A percentile compares a stretch with the other conserved stretches of the same genome.
phyloP scores from a whole-genome alignment of 768 basidiomycete species.

The Russula brevipes region DNA sequence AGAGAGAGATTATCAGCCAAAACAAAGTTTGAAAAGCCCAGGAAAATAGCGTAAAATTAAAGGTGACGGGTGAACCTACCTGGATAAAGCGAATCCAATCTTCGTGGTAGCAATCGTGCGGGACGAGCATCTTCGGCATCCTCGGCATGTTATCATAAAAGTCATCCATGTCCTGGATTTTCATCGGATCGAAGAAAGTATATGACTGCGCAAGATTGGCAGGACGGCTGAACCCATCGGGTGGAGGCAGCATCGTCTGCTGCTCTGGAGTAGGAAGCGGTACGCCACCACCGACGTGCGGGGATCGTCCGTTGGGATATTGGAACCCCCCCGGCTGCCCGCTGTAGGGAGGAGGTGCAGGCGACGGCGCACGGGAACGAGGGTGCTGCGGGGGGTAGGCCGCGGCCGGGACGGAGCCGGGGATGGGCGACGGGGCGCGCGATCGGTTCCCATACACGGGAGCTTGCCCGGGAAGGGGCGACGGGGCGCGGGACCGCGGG shows the following conservation, averaged over 20 bases:
- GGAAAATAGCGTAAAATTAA: background rate
- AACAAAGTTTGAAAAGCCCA: background rate
- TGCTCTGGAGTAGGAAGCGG: constrained; percentile 6
- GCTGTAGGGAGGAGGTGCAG: constrained; percentile 20
- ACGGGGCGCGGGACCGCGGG: constrained; percentile 41
- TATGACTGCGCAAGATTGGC: constrained; percentile 63
- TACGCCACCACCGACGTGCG: constrained; percentile 15
- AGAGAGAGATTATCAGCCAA: constrained; percentile 1
- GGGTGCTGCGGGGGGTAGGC: constrained; percentile 19
- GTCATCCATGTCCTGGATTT: constrained; percentile 73
- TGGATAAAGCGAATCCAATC: constrained; percentile 80
- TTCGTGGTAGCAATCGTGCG: constrained; percentile 71
- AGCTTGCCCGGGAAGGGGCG: constrained; percentile 45
- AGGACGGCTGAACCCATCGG: constrained; percentile 71
- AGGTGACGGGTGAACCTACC: constrained; percentile 39
- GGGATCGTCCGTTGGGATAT: constrained; percentile 16
- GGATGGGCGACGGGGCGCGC: constrained; percentile 23
- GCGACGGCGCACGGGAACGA: constrained; percentile 23
- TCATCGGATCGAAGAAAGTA: constrained; percentile 63
- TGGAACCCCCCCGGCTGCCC: constrained; percentile 17
- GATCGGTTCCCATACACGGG: constrained; percentile 23
- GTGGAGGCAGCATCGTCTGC: constrained; percentile 38
- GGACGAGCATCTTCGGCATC: constrained; percentile 65
- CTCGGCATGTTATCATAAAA: constrained; percentile 60
- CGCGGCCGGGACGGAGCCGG: background rate